Conservation (phyloP, 306 rosid species). For the Ceratonia siliqua region DNA sequence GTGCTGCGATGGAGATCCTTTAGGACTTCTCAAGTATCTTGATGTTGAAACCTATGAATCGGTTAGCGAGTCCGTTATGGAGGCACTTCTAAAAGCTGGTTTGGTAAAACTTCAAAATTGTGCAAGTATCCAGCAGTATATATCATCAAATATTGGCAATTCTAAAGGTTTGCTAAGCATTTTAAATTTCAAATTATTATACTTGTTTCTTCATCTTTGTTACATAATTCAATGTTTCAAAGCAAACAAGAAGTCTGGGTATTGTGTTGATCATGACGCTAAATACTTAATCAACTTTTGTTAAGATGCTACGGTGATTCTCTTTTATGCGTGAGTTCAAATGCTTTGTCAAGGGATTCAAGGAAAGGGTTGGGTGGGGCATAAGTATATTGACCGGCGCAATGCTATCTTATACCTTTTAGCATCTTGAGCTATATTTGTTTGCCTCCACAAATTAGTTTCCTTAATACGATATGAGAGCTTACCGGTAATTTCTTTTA, state of each 20-base stretch:
- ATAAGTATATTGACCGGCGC: background rate
- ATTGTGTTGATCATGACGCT: conserved; percentile 10
- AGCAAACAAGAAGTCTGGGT: background rate
- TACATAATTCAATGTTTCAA: conserved; percentile 19
- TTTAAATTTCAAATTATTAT: background rate
- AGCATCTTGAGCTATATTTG: background rate
- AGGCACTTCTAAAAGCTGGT: conserved; percentile 65
- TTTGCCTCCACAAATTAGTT: background rate
- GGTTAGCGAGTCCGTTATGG: conserved; percentile 84
- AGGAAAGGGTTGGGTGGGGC: conserved; percentile 7
- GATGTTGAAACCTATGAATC: conserved; percentile 97
- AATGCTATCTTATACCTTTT: background rate
- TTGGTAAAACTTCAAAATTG: conserved; percentile 56
- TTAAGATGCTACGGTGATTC: background rate
- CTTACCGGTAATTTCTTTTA: background rate
- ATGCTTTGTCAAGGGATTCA: background rate
- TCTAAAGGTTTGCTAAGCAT: conserved; percentile 54
- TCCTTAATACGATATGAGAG: background rate
- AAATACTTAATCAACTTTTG: background rate
- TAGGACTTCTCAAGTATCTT: conserved; percentile 81
- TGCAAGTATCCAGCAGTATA: conserved; percentile 61
- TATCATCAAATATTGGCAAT: conserved; percentile 38
- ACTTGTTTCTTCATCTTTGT: conserved; percentile 13
- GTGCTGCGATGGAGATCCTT: conserved; percentile 70
- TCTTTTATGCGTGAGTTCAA: background rate